These are phyloP conservation scores for Paxillus rubicundulus DNA, from an alignment of 768 basidiomycete species.

Conservation along the genomic window DNA sequence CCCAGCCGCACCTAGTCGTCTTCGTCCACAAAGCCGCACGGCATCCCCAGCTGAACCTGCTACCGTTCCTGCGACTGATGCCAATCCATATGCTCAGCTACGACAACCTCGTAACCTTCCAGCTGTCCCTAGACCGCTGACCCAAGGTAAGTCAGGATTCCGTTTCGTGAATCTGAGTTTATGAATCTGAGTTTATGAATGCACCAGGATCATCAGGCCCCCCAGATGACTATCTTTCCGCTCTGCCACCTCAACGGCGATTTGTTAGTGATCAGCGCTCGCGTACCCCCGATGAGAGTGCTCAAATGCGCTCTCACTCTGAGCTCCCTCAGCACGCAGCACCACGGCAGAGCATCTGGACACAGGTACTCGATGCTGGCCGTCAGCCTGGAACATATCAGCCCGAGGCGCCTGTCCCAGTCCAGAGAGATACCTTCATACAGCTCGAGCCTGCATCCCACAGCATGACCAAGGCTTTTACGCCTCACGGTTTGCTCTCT, in stretches of 20 bases:
- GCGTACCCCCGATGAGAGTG: slow-evolving; percentile 59
- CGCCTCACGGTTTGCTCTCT: slow-evolving; percentile 90
- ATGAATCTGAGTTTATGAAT: slow-evolving; percentile 10
- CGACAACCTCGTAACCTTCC: slow-evolving; percentile 64
- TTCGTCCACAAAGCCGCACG: slow-evolving; percentile 30
- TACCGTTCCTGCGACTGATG: slow-evolving; percentile 25
- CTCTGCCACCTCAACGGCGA: slow-evolving; percentile 42
- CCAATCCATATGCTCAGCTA: slow-evolving; percentile 44
- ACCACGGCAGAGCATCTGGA: slow-evolving; percentile 79
- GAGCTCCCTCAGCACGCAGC: slow-evolving; percentile 48
- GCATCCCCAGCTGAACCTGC: slow-evolving; percentile 30
- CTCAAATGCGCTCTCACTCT: slow-evolving; percentile 52
- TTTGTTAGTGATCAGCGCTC: slow-evolving; percentile 52
- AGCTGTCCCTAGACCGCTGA: slow-evolving; percentile 52
- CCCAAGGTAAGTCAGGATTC: slow-evolving; percentile 40
- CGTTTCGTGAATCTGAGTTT: slow-evolving; percentile 1
- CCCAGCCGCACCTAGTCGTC: slow-evolving; percentile 25
- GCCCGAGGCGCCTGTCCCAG: slow-evolving; percentile 35
- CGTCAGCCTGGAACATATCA: slow-evolving; percentile 44
- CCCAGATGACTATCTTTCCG: slow-evolving; percentile 45
- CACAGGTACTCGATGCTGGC: slow-evolving; percentile 77
- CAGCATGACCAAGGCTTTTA: slow-evolving; percentile 89
- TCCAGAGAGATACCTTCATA: slow-evolving; percentile 57
- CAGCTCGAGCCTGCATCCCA: slow-evolving; percentile 70
- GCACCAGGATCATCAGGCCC: slow-evolving; percentile 30